Evolutionary conservation across 352 stramenopile species (phyloP), one percentile per base, ranked within the genome.

Genomic region (Phytopythium montanum): DNA sequence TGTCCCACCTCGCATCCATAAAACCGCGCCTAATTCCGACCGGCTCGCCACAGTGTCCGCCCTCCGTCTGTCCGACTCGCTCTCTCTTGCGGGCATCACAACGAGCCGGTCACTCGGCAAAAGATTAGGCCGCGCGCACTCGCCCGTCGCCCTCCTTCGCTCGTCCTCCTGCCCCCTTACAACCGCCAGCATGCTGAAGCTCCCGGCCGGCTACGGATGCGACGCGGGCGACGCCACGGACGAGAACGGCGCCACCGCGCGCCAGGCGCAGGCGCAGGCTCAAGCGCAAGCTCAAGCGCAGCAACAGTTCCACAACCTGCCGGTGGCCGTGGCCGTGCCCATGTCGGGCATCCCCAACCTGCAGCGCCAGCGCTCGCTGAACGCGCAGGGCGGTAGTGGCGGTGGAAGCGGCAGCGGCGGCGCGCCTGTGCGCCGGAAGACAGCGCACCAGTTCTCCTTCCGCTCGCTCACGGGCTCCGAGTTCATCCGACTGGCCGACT

Each of bases 401-500:
- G 14, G 9, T 25, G 23, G 23, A 21, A 21, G 13, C 23, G 44
- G 44, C 19, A 19, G 6, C 8, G 55, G n/a, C 36, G 48, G 42
- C 0, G 26, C 39, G 25, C 44, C 62, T 2, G 34, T 48, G 6
- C 76, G 70, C 29, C 68, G 78, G 54, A 90, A 90, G 60, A 89
- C 75, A 23, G 75, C 72, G 57, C 75, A 92, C 69, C 81, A 88
- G 54, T 92, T 92, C 44, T 85, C 82, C 18, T 90, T 92, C 70
- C 80, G 80, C 52, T 79, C 74, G 58, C 76, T 92, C 55, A 75
- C 69, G 5, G 76, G 71, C 39, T 79, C 70, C 53, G 75, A 85
- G 5, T 78, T 84, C 54, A 72, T 92, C 28, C 82, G 79, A 5
- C 72, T 92, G 51, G 71, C 78, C 3, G 82, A 92, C 62, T 92